phyloP scores from a whole-genome alignment of 2,329 filamentous ascomycete genomes.

The Aspergillus cejpii region DNA sequence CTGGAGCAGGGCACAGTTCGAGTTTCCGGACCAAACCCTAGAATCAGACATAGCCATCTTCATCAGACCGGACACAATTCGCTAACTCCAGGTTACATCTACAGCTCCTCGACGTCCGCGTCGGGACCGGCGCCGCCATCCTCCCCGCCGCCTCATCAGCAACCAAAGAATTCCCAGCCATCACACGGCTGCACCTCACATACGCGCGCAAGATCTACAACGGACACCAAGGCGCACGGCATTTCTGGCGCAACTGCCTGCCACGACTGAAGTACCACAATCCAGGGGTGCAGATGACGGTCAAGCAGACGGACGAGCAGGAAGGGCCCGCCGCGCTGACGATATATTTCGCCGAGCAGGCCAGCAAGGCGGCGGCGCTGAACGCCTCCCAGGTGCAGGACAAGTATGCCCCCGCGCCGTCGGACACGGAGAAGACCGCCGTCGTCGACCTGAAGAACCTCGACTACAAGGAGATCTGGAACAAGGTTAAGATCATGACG shows the following conservation, averaged over 20 bases:
- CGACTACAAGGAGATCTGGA: conserved; percentile 40
- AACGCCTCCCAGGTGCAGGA: conserved; percentile 23
- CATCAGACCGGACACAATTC: neutral
- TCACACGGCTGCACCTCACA: conserved; percentile 41
- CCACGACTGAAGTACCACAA: conserved; percentile 93
- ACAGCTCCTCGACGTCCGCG: conserved; percentile 66
- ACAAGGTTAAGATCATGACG: conserved; percentile 37
- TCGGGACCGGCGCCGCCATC: conserved; percentile 75
- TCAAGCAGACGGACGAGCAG: conserved; percentile 60
- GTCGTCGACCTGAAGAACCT: conserved; percentile 37
- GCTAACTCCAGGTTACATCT: neutral
- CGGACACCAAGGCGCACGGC: conserved; percentile 50
- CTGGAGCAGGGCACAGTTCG: neutral
- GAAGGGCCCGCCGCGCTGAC: conserved; percentile 35
- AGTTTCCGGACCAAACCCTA: neutral
- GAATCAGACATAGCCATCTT: neutral
- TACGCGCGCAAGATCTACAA: conserved; percentile 41
- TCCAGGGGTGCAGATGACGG: conserved; percentile 72
- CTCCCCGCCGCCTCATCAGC: conserved; percentile 50
- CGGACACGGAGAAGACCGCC: conserved; percentile 27
- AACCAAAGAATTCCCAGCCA: conserved; percentile 32
- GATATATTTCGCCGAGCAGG: conserved; percentile 37
- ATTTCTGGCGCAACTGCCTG: conserved; percentile 80
- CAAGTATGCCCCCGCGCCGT: conserved; percentile 31
- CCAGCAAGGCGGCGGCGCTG: conserved; percentile 26